Base-by-base conservation (phyloP, 2,329 filamentous ascomycete genomes). In the Arthrobotrys entomopaga region DNA sequence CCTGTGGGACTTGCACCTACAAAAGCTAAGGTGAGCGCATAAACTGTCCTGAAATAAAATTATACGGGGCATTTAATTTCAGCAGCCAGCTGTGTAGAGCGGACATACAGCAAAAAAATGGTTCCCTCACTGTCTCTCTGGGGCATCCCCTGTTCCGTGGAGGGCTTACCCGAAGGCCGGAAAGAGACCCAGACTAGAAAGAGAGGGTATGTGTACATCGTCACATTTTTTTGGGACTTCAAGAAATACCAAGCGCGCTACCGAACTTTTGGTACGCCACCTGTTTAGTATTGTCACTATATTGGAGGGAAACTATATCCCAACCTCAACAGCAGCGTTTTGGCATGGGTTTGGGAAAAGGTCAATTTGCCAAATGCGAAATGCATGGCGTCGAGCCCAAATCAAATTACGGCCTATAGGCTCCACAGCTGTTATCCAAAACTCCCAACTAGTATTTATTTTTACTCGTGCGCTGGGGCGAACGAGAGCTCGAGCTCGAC, bases 31-130 rank as follows among this genome's bases (percentile, higher is more conserved):
- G 69, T 73, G 69, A 66, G 69, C 66, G 69, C 69, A 73, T 73
- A 73, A 73, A 34, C 65, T 57, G 63, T 61, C 69, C 69, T 73
- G 48, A 73, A 73, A 73, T 61, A 56, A 73, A 66, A 73, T 73
- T 66, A 66, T 65, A 58, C 56, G 69, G 69, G 61, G 61, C 61
- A 66, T 63, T 43, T 54, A 72, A 50, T 61, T 65, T 72, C 65
- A 46, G 56, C 46, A 61, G 56, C 57, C 67, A 66, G 48, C 50
- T 66, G 53, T 65, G 63, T 65, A 65, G 56, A 64, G 57, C 16
- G 65, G 26, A 29, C 26, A 3, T 29, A 29, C 65, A 50, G 69
- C 60, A 73, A 50, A 73, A 65, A 66, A 50, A 50, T 20, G 46
- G 46, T 49, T 66, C 65, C 43, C 56, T 72, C 61, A 50, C 3